These are phyloP conservation scores for Populus simonii DNA, from an alignment of 345 rosid genomes.

Conservation along the genomic window DNA sequence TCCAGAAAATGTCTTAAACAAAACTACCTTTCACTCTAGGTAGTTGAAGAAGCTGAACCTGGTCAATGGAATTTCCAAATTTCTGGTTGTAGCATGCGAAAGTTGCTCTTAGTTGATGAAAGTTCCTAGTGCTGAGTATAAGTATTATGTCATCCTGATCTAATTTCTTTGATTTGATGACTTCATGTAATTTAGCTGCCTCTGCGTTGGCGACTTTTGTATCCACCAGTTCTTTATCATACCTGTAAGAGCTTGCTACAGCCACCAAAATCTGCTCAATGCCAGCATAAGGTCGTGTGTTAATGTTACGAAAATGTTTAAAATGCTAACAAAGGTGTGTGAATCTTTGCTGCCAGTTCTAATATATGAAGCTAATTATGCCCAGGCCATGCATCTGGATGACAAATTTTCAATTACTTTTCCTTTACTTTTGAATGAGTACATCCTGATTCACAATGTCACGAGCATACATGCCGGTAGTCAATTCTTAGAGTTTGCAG, in stretches of 20 bases:
- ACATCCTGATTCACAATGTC: no score
- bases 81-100: conserved; percentile 54
- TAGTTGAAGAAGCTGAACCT: conserved; percentile 46
- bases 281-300: conserved; percentile 9
- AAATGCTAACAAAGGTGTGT: neutral
- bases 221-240: conserved; percentile 59
- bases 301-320: neutral
- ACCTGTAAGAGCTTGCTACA: conserved; percentile 71
- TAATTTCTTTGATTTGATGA: conserved; percentile 52
- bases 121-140: conserved; percentile 64
- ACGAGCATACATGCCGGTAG: no score
- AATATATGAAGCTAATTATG: conserved; percentile 1
- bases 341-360: neutral
- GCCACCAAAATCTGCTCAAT: conserved; percentile 55
- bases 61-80: conserved; percentile 48
- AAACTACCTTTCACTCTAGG: neutral
- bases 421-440: no score
- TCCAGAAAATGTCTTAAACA: neutral
- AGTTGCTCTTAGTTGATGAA: conserved; percentile 70
- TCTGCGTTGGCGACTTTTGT: conserved; percentile 54
- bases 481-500: no score
- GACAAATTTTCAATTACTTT: no score
- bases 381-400: neutral
- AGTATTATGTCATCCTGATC: conserved; percentile 58
- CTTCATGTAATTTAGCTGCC: conserved; percentile 58